Base-by-base conservation (phyloP, 2,329 filamentous ascomycete species). In the Sporothrix variecibatus region DNA sequence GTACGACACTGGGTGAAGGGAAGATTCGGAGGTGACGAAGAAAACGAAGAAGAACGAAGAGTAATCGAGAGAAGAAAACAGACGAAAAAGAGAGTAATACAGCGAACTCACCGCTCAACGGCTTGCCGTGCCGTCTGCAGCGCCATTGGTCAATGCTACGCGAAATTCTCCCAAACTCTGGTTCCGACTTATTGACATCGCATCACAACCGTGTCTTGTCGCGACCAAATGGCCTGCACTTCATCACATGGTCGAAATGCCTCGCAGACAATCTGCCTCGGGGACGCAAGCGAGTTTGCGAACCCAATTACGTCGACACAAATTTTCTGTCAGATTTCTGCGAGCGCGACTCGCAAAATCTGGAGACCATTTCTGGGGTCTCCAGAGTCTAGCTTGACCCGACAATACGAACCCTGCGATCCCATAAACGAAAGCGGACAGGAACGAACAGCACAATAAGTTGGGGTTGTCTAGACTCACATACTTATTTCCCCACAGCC, bases 161-260 rank as follows among this genome's bases (percentile, higher is more conserved):
- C 60, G 56, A 62, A 26, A 65, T 3, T 6, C n/a, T 20, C 26
- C 34, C 34, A 64, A 26, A 23, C 58, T 26, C 8, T 26, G 60
- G 60, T 43, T 43, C 31, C 60, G n/a, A 65, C 38, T 12, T 65
- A 34, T 43, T 65, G 34, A 65, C 34, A 65, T 65, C 38, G 60
- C 20, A 65, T 65, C 15, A 3, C n/a, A 11, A n/a, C 34, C 31
- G 60, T 20, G 31, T 40, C 23, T n/a, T n/a, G 31, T 64, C 60
- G 8, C 60, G 3, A 40, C 34, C 1, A 28, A 58, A 31, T 34
- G 11, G 12, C 6, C 12, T 31, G 2, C 58, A 20, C 20, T 17
- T 4, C 58, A 38, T 62, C 58, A 62, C 28, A 62, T 62, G 58
- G 58, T 28, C 58, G 1, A n/a, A 3, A 4, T 38, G 17, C 17